These are phyloP conservation scores for Juglanconis sp. DNA, from an alignment of 2,329 filamentous ascomycete species.

Conservation along the genomic window DNA sequence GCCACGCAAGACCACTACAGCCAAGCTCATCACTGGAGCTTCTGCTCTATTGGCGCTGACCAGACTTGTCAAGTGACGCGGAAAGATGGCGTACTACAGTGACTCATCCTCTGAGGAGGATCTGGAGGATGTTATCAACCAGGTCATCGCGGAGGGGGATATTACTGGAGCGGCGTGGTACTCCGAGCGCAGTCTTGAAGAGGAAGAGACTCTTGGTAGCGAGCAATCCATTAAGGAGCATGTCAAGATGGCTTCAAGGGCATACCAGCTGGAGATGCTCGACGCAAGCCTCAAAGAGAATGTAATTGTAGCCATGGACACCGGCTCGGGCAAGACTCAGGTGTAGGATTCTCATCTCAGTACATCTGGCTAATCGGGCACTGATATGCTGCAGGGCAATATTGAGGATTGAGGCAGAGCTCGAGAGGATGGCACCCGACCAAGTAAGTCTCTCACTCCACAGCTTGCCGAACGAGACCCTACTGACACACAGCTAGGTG, in stretches of 20 bases:
- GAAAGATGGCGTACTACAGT: slow-evolving; percentile 14
- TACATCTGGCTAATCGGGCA: not conserved
- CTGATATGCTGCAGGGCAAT: slow-evolving; percentile 49
- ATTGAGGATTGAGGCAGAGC: slow-evolving; percentile 62
- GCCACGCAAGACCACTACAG: not conserved
- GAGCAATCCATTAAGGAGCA: not conserved
- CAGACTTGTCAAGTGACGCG: not conserved
- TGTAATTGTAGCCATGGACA: slow-evolving; percentile 76
- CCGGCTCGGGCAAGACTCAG: slow-evolving; percentile 74
- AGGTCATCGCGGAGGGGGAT: slow-evolving; percentile 70
- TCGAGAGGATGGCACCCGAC: slow-evolving; percentile 48
- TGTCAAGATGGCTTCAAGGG: slow-evolving; percentile 44
- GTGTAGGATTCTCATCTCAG: slow-evolving; percentile 47
- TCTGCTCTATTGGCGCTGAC: not conserved
- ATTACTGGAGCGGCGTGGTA: slow-evolving; percentile 4
- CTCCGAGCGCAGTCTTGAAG: not conserved
- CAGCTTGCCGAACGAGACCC: not conserved
- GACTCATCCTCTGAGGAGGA: slow-evolving; percentile 8
- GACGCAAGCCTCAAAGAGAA: slow-evolving; percentile 65
- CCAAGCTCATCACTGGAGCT: not conserved
- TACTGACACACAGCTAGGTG: slow-evolving; percentile 37
- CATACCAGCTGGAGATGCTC: slow-evolving; percentile 76
- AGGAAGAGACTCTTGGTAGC: not conserved
- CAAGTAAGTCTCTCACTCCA: slow-evolving; percentile 45
- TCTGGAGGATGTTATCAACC: slow-evolving; percentile 67